These are phyloP conservation scores for Xylaria grammica DNA, from an alignment of 495 filamentous ascomycete genomes.

Conservation along the genomic window DNA sequence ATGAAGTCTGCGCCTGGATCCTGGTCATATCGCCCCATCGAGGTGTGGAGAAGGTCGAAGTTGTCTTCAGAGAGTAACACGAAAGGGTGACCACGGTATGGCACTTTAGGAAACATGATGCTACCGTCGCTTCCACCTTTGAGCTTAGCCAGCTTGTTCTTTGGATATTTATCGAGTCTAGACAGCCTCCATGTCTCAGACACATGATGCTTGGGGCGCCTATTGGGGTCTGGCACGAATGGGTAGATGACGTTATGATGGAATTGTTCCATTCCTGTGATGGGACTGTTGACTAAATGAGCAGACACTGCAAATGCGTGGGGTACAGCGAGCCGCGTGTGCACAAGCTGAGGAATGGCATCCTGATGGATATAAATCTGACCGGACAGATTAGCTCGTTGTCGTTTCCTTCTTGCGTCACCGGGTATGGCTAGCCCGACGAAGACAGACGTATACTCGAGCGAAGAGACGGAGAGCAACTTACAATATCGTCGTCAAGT, in stretches of 20 bases:
- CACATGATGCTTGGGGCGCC: conserved; percentile 24
- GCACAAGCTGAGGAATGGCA: conserved; percentile 58
- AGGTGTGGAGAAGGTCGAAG: conserved; percentile 48
- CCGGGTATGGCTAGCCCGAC: neutral
- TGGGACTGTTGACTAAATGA: conserved; percentile 57
- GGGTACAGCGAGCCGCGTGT: conserved; percentile 56
- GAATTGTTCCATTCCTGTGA: conserved; percentile 53
- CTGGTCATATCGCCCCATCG: conserved; percentile 43
- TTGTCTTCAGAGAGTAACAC: conserved; percentile 47
- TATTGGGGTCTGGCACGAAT: conserved; percentile 49
- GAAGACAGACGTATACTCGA: neutral
- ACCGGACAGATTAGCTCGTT: conserved; percentile 21
- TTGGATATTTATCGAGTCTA: conserved; percentile 29
- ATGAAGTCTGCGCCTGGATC: conserved; percentile 32
- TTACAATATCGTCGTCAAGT: conserved; percentile 60
- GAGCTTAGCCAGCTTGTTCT: conserved; percentile 23
- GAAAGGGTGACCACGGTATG: conserved; percentile 51
- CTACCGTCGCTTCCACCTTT: conserved; percentile 27
- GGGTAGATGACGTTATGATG: conserved; percentile 52
- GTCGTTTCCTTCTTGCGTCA: neutral
- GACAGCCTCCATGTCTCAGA: conserved; percentile 35
- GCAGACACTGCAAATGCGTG: conserved; percentile 55
- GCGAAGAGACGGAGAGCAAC: conserved; percentile 8
- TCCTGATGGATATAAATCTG: conserved; percentile 57
- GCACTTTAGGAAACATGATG: conserved; percentile 33